Base-by-base conservation (phyloP, 2,329 filamentous ascomycete genomes). In the Chaetothyriales sp. region DNA sequence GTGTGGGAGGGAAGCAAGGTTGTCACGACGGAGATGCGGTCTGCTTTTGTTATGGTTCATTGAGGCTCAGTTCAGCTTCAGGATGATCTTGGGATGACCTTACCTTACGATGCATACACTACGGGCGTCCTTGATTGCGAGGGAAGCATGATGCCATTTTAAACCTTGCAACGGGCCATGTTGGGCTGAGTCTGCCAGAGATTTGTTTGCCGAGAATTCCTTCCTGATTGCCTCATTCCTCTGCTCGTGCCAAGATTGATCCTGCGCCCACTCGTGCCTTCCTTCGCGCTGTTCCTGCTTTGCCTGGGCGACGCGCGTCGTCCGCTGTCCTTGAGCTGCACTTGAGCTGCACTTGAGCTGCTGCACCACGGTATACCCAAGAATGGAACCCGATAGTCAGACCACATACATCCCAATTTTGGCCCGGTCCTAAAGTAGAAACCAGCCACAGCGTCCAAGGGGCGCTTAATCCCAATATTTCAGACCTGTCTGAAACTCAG, bases 71-170 rank as follows among this genome's bases (percentile, higher is more conserved):
- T 39, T 39, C 10, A 39, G 32, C 32, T 39, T 15, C 5, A 49
- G 51, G 52, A 53, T 52, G 53, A 55, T 51, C 53, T 39, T 58
- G 52, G 54, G 49, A 58, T 54, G 56, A 58, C 48, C 49, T 58
- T 56, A 58, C 46, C 49, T 58, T 56, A 58, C 54, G 56, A 58
- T 58, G 56, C 56, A 58, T 58, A 55, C 52, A 53, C 43, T 53
- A 55, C 39, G 51, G 56, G 52, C 51, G 53, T 58, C 51, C 52
- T 55, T 51, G 50, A 53, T 46, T 53, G 54, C 53, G 49, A 52
- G 49, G 49, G 47, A 39, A 49, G 43, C 45, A 54, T 39, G 49
- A 47, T 55, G 55, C 55, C 53, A 54, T 49, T 55, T 49, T 46
- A 39, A 39, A 39, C 32, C 32, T 39, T 39, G 32, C 32, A 39